Evolutionary conservation across 2,329 filamentous ascomycete genomes (phyloP), one percentile per base, ranked within the genome.

Genomic region (Sclerotinia nivalis): DNA sequence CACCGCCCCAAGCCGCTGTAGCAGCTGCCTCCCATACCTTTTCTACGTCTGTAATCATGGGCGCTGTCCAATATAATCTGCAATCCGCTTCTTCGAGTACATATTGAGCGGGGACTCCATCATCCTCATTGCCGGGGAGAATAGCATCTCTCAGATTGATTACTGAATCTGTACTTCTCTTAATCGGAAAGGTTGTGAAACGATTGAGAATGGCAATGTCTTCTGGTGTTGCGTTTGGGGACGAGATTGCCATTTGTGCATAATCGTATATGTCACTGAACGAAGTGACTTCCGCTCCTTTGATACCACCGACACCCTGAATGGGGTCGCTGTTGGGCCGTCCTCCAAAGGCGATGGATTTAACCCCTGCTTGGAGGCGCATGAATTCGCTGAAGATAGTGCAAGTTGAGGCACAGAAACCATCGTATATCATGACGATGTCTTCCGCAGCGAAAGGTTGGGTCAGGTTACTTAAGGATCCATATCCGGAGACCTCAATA

Each of bases 231-330:
- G 70, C 69, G 56, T 74, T 72, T 49, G 71, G 69, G 2, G 71
- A 58, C 20, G 71, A 67, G 15, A 64, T 64, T 1, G 74, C 73
- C 4, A 13, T 7, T 56, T 75, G 71, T 0, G 72, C 74, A 22
- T 72, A 65, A 43, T 22, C 18, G 49, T 74, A 73, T 47, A 78
- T 74, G 28, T 70, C 68, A 1, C 34, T 12, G 37, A 71, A 78
- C 6, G 18, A 22, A n/a, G 72, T 47, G 28, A 74, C 76, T 70
- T 84, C 81, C 0, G 81, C 80, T 45, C 89, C 89, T 74, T 89
- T 88, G 61, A 87, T 84, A n/a, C 89, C 89, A n/a, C 89, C 88
- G 25, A 90, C 82, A 6, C 83, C 84, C 80, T 90, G 87, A 81
- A 89, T 91, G 0, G 85, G 83, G 0, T 80, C 80, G 0, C 81